These are phyloP conservation scores for Lentinula sp. DNA, from an alignment of 768 basidiomycete species.

Conservation along the genomic window DNA sequence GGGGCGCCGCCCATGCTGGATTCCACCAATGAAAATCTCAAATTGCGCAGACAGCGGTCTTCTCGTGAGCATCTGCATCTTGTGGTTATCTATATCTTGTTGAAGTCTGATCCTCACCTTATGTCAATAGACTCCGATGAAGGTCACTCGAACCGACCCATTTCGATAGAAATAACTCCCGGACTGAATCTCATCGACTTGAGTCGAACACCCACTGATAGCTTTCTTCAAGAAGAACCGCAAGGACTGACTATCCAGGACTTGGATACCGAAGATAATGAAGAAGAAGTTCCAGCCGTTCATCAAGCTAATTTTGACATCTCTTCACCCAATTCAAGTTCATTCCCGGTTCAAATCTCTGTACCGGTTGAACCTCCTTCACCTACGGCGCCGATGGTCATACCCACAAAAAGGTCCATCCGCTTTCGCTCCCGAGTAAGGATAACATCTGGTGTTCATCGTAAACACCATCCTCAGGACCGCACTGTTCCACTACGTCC, in stretches of 20 bases:
- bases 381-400: not conserved
- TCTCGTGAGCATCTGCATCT: not conserved
- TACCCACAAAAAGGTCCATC: not conserved
- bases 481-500: conserved; percentile 17
- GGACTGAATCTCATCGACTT: not conserved
- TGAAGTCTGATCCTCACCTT: not conserved
- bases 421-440: conserved; percentile 74
- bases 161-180: not conserved
- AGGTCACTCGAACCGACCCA: not conserved
- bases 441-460: conserved; percentile 64
- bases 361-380: not conserved
- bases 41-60: not conserved
- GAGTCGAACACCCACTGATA: not conserved
- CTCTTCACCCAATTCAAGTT: not conserved
- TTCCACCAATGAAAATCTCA: not conserved
- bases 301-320: not conserved
- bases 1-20: not conserved
- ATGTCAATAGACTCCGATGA: not conserved
- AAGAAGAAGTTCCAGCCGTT: not conserved
- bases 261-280: not conserved
- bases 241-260: not conserved
- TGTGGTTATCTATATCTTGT: not conserved
- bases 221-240: not conserved
- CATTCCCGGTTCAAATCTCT: not conserved
- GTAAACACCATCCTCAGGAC: conserved; percentile 24